These are phyloP conservation scores for Farysia itapuensis DNA, from an alignment of 1,284 basidiomycete species.

Conservation along the genomic window DNA sequence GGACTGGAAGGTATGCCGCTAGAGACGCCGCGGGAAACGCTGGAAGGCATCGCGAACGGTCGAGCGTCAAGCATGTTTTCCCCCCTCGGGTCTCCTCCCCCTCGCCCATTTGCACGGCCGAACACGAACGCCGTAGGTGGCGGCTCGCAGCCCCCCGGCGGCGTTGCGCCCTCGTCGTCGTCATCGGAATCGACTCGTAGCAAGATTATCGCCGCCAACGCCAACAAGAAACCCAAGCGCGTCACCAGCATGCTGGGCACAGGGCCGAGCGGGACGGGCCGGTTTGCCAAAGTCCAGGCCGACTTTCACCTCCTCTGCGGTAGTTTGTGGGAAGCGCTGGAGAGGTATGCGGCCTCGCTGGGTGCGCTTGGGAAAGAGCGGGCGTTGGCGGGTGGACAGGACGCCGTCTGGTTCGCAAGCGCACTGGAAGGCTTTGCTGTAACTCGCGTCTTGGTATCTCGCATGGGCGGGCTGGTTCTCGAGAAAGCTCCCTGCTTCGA, in stretches of 20 bases:
- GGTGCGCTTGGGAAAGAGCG: slow-evolving; percentile 44
- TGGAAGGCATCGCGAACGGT: slow-evolving; percentile 32
- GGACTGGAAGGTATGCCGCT: slow-evolving; percentile 49
- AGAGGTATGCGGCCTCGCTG: slow-evolving; percentile 43
- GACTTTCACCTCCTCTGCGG: slow-evolving; percentile 50
- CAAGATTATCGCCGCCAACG: slow-evolving; percentile 30
- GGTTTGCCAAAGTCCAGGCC: slow-evolving; percentile 49
- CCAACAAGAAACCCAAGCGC: slow-evolving; percentile 26
- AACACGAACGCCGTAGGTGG: slow-evolving; percentile 30
- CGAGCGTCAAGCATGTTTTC: slow-evolving; percentile 40
- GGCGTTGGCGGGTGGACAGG: slow-evolving; percentile 57
- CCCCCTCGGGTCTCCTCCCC: slow-evolving; percentile 25
- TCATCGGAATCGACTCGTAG: slow-evolving; percentile 24
- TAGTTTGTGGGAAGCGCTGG: slow-evolving; percentile 53
- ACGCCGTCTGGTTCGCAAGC: slow-evolving; percentile 58
- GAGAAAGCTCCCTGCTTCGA: slow-evolving; percentile 49
- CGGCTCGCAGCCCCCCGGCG: slow-evolving; percentile 26
- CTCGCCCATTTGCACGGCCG: no score
- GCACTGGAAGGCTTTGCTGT: slow-evolving; percentile 58
- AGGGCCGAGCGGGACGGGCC: slow-evolving; percentile 41
- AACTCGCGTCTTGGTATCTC: slow-evolving; percentile 40
- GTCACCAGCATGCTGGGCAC: slow-evolving; percentile 10
- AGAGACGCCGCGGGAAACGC: slow-evolving; percentile 57
- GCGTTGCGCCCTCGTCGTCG: slow-evolving; percentile 6
- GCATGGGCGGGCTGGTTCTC: slow-evolving; percentile 50